These are phyloP conservation scores for Paramecium tetraurelia DNA, from an alignment of 73 alveolate species.

Conservation along the genomic window DNA sequence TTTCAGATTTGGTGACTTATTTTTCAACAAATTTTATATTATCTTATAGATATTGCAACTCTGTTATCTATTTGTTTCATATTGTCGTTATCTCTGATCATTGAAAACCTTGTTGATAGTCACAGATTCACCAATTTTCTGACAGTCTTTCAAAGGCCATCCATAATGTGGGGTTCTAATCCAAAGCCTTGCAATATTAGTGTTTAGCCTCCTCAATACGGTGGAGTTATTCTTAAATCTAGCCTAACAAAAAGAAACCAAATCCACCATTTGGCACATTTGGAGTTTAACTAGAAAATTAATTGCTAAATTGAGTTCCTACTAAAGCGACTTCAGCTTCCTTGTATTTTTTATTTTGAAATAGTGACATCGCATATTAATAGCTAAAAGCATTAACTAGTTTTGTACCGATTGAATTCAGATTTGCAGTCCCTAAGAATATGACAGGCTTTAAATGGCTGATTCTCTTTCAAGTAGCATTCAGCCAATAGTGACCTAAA, in stretches of 20 bases:
- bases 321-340: constrained; percentile 93
- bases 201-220: constrained; percentile 86
- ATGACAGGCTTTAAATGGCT: constrained; percentile 91
- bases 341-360: constrained; percentile 77
- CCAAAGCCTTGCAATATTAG: constrained; percentile 79
- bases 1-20: not conserved
- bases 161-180: constrained; percentile 94
- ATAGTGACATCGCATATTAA: constrained; percentile 84
- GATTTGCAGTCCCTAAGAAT: constrained; percentile 79
- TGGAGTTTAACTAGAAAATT: constrained; percentile 18
- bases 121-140: constrained; percentile 63
- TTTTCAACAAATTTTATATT: not conserved
- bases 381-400: constrained; percentile 61
- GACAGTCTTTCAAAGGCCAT: constrained; percentile 91
- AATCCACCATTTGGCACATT: constrained; percentile 94
- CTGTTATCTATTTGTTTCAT: not conserved
- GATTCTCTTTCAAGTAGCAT: constrained; percentile 85
- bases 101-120: constrained; percentile 8
- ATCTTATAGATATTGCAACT: not conserved
- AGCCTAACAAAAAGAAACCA: constrained; percentile 86
- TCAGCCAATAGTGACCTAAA: constrained; percentile 86
- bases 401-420: constrained; percentile 66
- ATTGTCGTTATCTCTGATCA: constrained; percentile 11
- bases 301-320: constrained; percentile 53
- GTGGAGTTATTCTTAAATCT: constrained; percentile 75